phyloP scores from a whole-genome alignment of 2,329 filamentous ascomycete genomes.

The Elsinoe perseae region DNA sequence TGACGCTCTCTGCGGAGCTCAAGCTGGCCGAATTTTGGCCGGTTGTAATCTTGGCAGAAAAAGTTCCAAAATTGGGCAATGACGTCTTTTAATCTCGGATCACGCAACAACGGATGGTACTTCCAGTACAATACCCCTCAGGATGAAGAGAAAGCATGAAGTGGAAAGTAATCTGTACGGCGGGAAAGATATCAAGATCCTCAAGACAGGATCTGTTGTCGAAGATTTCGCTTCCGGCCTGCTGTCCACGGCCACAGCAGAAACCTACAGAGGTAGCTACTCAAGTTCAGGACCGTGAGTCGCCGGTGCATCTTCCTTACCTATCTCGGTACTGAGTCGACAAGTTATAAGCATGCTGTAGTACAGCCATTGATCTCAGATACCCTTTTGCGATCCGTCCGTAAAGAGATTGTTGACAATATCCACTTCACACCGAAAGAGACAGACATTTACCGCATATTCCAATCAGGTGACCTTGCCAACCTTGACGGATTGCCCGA shows the following conservation, averaged over 20 bases:
- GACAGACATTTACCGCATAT: conserved; percentile 99
- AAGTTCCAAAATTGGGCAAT: too few species aligned
- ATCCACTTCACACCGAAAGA: conserved; percentile 97
- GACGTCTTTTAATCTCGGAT: too few species aligned
- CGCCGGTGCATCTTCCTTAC: conserved; percentile 16
- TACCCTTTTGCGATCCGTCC: conserved; percentile 73
- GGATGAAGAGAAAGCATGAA: conserved; percentile 37
- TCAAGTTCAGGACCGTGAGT: conserved; percentile 50
- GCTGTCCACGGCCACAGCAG: conserved; percentile 53
- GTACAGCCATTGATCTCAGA: conserved; percentile 76
- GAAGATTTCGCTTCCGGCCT: conserved; percentile 58
- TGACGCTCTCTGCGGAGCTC: background rate
- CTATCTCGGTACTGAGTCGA: background rate
- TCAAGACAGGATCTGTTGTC: conserved; percentile 26
- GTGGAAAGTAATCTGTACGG: conserved; percentile 23
- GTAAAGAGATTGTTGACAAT: conserved; percentile 72
- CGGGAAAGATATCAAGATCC: conserved; percentile 32
- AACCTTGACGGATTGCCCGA: conserved; percentile 93
- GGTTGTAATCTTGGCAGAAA: conserved; percentile 11
- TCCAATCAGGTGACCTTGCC: conserved; percentile 94
- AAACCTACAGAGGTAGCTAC: conserved; percentile 55
- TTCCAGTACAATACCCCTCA: too few species aligned
- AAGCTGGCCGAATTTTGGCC: too few species aligned
- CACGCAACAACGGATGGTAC: too few species aligned
- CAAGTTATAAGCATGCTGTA: conserved; percentile 81